phyloP scores from a whole-genome alignment of 805 yeast genomes.

The Kazachstania kunashirensis region DNA sequence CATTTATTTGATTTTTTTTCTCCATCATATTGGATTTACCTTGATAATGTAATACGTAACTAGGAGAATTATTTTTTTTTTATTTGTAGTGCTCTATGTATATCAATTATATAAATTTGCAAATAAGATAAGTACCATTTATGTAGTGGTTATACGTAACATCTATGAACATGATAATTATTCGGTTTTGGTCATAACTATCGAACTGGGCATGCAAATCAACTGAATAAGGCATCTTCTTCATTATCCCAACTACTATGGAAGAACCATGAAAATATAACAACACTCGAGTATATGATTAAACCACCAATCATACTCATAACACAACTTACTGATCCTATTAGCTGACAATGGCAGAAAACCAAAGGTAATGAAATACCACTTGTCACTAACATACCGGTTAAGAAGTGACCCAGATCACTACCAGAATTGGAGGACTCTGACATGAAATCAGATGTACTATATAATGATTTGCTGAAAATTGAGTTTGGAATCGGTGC shows the following conservation, averaged over 20 bases:
- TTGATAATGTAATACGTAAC: too few species aligned
- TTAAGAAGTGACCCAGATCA: conserved; percentile 70
- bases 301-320: conserved; percentile 81
- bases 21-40: too few species aligned
- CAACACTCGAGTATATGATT: conserved; percentile 73
- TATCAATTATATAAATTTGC: too few species aligned
- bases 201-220: too few species aligned
- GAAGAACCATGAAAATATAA: conserved; percentile 73
- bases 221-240: conserved; percentile 32
- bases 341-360: conserved; percentile 63
- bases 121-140: too few species aligned
- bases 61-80: too few species aligned
- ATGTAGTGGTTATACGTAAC: too few species aligned
- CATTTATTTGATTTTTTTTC: too few species aligned
- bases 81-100: too few species aligned
- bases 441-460: conserved; percentile 52
- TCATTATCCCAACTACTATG: conserved; percentile 32
- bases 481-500: conserved; percentile 68
- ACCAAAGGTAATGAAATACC: conserved; percentile 71
- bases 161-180: too few species aligned
- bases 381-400: conserved; percentile 67
- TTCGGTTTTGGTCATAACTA: too few species aligned
- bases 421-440: conserved; percentile 43
- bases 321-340: conserved; percentile 58
- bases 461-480: conserved; percentile 37